Base-by-base conservation (phyloP, 176 grass and related monocot genomes). In the Musa schizocarpa region DNA sequence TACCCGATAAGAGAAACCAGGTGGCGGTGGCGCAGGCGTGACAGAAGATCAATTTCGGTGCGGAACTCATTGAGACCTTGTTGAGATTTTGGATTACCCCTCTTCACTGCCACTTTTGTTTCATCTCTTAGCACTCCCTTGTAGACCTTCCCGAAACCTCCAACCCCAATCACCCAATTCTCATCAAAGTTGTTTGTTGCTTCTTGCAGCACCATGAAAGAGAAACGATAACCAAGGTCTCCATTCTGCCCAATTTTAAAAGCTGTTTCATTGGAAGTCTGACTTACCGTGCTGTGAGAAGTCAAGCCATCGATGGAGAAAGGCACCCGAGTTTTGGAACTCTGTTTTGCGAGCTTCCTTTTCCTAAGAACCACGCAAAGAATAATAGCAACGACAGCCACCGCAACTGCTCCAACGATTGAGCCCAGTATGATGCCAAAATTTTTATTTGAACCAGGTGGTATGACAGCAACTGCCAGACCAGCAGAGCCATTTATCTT, bases 1-100 rank as follows among this genome's bases (percentile, higher is more conserved):
- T 63, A 76, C 13, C 74, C 74, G 50, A 76, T 76, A 61, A 76
- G 74, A 76, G 74, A 76, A 63, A 76, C 74, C 55, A 76, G 57
- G 22, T 76, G 74, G 56, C 74, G 74, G 27, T 76, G 74, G 34
- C 74, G 74, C 11, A 76, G 34, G 54, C 34, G 74, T 22, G 74
- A 76, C 56, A 76, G 29, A 29, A 76, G 63, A 14, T 76, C 74
- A 23, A 76, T 76, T 50, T 76, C 74, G 12, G 74, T 76, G 34
- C 29, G 74, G 17, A 76, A 76, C 57, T 76, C 74, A 51, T 76
- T 76, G 13, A 63, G 29, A 11, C 74, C 74, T 76, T 76, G 74
- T 63, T 63, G 74, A 9, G 74, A 76, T 63, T 76, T 59, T 7
- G 74, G 74, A 51, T 76, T 76, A 23, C 74, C 74, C 56, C 74